phyloP scores from a whole-genome alignment of 2,329 filamentous ascomycete species.

The Penicillium decumbens region DNA sequence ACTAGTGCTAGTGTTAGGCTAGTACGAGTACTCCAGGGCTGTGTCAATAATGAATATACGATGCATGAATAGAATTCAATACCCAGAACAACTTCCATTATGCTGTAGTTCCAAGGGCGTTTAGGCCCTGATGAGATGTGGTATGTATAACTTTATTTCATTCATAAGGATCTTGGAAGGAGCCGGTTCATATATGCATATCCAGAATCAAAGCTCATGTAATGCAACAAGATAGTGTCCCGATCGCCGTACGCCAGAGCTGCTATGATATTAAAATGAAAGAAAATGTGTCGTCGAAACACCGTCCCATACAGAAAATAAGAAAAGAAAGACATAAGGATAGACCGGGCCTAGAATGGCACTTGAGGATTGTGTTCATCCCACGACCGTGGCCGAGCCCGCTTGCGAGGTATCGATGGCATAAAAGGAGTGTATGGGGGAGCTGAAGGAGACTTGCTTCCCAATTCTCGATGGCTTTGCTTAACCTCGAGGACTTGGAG shows the following conservation, averaged over 20 bases:
- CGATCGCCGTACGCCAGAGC: background rate
- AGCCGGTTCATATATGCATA: background rate
- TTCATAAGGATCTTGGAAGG: background rate
- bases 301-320: background rate
- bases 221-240: background rate
- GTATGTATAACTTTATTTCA: background rate
- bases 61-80: slow-evolving; percentile 4
- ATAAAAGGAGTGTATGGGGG: slow-evolving; percentile 15
- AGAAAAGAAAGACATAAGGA: background rate
- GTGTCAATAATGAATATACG: slow-evolving; percentile 6
- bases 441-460: slow-evolving; percentile 16
- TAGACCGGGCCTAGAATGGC: background rate
- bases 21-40: background rate
- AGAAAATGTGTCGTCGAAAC: background rate
- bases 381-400: slow-evolving; percentile 2
- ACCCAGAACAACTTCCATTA: no score
- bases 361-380: background rate
- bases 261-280: background rate
- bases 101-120: no score
- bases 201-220: background rate
- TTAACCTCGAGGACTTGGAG: slow-evolving; percentile 26
- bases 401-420: slow-evolving; percentile 9
- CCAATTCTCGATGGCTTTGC: slow-evolving; percentile 13
- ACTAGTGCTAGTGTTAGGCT: background rate
- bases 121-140: background rate